phyloP scores from a whole-genome alignment of 768 basidiomycete species.

The Mycena floridula region DNA sequence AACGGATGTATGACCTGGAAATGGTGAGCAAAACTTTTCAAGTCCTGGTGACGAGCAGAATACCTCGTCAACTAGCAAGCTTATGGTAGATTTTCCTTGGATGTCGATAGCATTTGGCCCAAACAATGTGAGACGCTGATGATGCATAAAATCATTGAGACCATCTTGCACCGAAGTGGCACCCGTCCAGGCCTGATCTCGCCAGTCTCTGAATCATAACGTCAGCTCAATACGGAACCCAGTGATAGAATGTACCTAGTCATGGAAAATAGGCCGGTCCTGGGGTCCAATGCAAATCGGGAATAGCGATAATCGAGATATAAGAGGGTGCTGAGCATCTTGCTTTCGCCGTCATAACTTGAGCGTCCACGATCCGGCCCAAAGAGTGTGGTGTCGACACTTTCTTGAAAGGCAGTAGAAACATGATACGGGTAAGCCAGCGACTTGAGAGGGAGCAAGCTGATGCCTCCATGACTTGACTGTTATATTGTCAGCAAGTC shows the following conservation, averaged over 20 bases:
- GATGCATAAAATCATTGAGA: slow-evolving; percentile 42
- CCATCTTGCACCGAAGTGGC: slow-evolving; percentile 61
- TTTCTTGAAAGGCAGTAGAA: slow-evolving; percentile 67
- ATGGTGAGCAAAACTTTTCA: neutral
- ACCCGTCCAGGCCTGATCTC: slow-evolving; percentile 69
- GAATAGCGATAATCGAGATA: slow-evolving; percentile 91
- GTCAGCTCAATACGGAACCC: neutral
- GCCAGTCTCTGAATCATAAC: slow-evolving; percentile 67
- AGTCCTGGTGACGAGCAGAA: slow-evolving; percentile 10
- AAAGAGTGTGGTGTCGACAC: slow-evolving; percentile 7
- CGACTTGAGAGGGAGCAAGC: slow-evolving; percentile 64
- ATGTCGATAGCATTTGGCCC: slow-evolving; percentile 87
- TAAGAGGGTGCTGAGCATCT: slow-evolving; percentile 46
- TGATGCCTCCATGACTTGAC: slow-evolving; percentile 81
- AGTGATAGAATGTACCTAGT: slow-evolving; percentile 45
- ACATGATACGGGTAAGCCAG: slow-evolving; percentile 73
- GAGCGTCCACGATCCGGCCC: slow-evolving; percentile 25
- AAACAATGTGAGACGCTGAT: slow-evolving; percentile 71
- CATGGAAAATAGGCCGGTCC: slow-evolving; percentile 76
- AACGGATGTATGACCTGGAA: slow-evolving; percentile 89
- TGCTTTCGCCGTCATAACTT: slow-evolving; percentile 22
- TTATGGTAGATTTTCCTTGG: slow-evolving; percentile 72
- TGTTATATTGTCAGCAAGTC: slow-evolving; percentile 29
- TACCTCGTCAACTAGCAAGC: slow-evolving; percentile 87
- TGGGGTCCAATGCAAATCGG: slow-evolving; percentile 81